Evolutionary conservation across 129 eudicot genomes (phyloP), one percentile per base, ranked within the genome.

Genomic region (Flaveria linearis): DNA sequence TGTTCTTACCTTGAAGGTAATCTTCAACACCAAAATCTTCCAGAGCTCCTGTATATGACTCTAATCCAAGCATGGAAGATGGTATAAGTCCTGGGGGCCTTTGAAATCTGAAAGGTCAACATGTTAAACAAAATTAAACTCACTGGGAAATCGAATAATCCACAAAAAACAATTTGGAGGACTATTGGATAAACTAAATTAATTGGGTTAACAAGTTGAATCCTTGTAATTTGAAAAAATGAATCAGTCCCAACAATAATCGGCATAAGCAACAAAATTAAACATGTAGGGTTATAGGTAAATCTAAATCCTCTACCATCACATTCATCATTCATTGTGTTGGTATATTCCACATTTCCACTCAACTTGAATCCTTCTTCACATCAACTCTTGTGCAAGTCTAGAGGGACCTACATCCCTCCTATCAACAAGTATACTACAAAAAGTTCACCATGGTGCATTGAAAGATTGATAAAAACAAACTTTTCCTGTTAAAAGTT

Each of bases 71-170:
- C 88, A 93, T 86, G 25, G 98, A 93, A 41, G 98, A 93, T 66
- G 98, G 89, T 72, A 93, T 85, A 42, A 87, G 88, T 12, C 98
- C 98, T 65, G 97, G 96, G 53, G 98, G 97, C 87, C 98, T 90
- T 82, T 93, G 98, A 78, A 93, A 91, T 87, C 98, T 93, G 86
- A 62, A 53, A 67, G 69, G 22, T 10, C 74, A 72, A 61, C 28
- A 63, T 72, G 45, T 39, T 33, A 2, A 9, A 46, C 0, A 69
- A 47, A 13, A 20, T 14, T n/a, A 20, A 6, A 78, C 68, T 42
- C 45, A 6, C 56, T 6, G 0, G 57, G n/a, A 69, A 42, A 69
- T 11, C 17, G 30, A 17, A 49, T 2, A 23, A 71, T 33, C 41
- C 77, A 71, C 28, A 4, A 63, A 23, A 16, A 69, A 61, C 36